Base-by-base conservation (phyloP, 768 basidiomycete species). In the Termitomyces bulborhizus region DNA sequence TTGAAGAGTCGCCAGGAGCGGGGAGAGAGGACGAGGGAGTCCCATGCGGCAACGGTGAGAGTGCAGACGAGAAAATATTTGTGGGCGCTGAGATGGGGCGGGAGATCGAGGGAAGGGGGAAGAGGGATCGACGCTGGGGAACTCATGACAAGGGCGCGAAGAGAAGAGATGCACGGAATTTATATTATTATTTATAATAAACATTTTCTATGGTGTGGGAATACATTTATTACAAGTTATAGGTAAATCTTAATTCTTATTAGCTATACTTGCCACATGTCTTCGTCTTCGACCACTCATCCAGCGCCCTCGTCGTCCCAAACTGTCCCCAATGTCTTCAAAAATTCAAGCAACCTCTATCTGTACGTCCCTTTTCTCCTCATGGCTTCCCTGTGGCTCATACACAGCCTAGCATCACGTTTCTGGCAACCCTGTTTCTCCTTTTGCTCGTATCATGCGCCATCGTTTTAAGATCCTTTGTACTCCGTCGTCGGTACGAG, bases 51-150 rank as follows among this genome's bases (percentile, higher is more conserved):
- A 54, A 93, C 88, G 52, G 90, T 93, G 59, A 93, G 82, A 0
- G 90, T 90, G 74, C 90, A 93, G 60, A 93, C 91, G 46, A 89
- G 82, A 67, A 93, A 91, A 63, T 93, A 93, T 70, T 93, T 92
- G 77, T 92, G 90, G 0, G 90, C 90, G 31, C 80, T 82, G 36
- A 93, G 77, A 67, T 90, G 90, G 1, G 90, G 79, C 0, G 90
- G 79, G 5, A 92, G 81, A 60, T 86, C 74, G 65, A 93, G 83
- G 24, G 83, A 88, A 52, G 76, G 68, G 16, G 90, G 90, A 7
- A 92, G 75, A 4, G 60, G 26, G 43, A 9, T 9, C 31, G 8
- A 8, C 31, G 68, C 57, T 16, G 60, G 21, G 41, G 62, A 40
- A 21, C 71, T 67, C 71, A 73, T 73, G 65, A 62, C 29, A 29